Conservation (phyloP, 2,329 filamentous ascomycete species). For the Fusarium humuli region DNA sequence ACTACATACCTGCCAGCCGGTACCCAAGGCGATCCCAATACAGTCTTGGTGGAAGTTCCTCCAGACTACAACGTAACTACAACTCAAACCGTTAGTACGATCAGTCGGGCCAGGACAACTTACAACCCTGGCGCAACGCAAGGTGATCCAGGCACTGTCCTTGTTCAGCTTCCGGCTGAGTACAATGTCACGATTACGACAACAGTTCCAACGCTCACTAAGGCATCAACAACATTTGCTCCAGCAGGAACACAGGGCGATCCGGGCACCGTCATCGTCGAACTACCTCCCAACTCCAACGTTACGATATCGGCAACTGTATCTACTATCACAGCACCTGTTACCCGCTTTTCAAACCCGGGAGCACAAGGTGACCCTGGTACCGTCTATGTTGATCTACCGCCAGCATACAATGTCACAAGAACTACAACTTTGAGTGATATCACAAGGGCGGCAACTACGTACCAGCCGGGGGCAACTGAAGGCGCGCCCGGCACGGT, state of each 20-base stretch:
- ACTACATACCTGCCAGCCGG: slow-evolving; percentile 15
- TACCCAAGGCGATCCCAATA: slow-evolving; percentile 15
- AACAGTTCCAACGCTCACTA: not conserved
- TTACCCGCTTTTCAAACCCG: too few species aligned
- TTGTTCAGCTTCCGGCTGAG: slow-evolving; percentile 13
- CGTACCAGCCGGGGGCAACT: not conserved
- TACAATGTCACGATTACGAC: slow-evolving; percentile 16
- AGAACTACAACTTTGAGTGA: too few species aligned
- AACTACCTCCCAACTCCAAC: not conserved
- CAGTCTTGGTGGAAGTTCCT: slow-evolving; percentile 12
- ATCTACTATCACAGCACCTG: too few species aligned
- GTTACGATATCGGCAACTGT: too few species aligned
- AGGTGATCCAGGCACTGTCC: slow-evolving; percentile 17
- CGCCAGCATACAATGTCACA: too few species aligned
- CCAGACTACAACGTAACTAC: slow-evolving; percentile 11
- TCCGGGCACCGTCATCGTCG: slow-evolving; percentile 1
- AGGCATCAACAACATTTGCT: slow-evolving; percentile 1
- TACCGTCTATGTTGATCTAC: too few species aligned
- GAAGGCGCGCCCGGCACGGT: slow-evolving; percentile 17
- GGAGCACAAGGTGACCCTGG: too few species aligned
- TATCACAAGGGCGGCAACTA: too few species aligned
- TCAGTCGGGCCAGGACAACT: not conserved
- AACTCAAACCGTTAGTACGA: slow-evolving; percentile 8
- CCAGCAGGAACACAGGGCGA: slow-evolving; percentile 5
- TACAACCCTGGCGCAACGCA: not conserved